Evolutionary conservation across 192 early-diverging fungal species (phyloP), one percentile per base, ranked within the genome.

Genomic region (Coemansia sp.): DNA sequence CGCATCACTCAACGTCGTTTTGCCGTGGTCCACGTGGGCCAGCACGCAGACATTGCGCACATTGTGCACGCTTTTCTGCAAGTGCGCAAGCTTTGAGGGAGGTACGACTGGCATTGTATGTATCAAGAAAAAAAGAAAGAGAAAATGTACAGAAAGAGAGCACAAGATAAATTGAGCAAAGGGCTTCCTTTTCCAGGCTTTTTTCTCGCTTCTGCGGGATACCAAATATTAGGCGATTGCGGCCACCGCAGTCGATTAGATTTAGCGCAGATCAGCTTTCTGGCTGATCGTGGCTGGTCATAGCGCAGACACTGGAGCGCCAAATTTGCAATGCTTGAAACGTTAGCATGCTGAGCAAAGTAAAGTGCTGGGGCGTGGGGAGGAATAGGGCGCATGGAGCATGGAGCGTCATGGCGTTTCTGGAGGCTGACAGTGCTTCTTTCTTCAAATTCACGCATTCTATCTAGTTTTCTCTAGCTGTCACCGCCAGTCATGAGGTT

Each of bases 1-100:
- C 5, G 88, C 89, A 58, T 99, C 97, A 22, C 91, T 92, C 9
- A 99, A 84, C 6, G 97, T 98, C 7, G 97, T 99, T 66, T 99
- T 99, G 56, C 90, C 93, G 74, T 95, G 93, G 81, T 97, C 97
- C 25, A 99, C 97, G 60, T 99, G 97, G 1, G 97, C 97, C 22
- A 99, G 75, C 41, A 99, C 97, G 68, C 95, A 98, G 37, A 99
- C 89, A 65, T 99, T 99, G 49, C 97, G 81, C 30, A 98, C 92
- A 51, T 84, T 78, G 36, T 71, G 65, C 21, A 79, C 64, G 56
- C 85, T 83, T 5, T 68, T 76, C 56, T 93, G 92, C 43, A 97
- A 75, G 30, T 76, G 68, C 25, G 79, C 77, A 30, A 91, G 80
- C 51, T 86, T 84, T 27, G 77, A 31, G 32, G 86, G 78, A 19